phyloP scores from a whole-genome alignment of 2,329 filamentous ascomycete species.

The Alternaria conjuncta region DNA sequence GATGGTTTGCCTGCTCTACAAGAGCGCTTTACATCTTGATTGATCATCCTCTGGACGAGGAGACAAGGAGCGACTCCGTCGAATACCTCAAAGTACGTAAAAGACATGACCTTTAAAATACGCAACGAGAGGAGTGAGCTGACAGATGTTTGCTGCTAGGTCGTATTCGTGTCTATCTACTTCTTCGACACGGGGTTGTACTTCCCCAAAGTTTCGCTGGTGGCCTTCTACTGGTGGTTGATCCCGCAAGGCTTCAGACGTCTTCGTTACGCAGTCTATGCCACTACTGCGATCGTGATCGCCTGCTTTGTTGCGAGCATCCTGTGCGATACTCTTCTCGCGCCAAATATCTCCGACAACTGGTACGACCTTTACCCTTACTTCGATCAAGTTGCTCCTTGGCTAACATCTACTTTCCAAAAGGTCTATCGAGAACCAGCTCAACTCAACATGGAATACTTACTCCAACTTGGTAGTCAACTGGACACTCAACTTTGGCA shows the following conservation, averaged over 20 bases:
- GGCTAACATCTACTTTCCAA: not conserved
- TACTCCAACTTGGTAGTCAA: constrained; percentile 17
- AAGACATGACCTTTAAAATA: not conserved
- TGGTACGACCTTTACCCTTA: constrained; percentile 12
- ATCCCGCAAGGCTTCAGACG: constrained; percentile 26
- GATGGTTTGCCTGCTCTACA: constrained; percentile 25
- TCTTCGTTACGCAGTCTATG: constrained; percentile 24
- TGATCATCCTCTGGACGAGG: constrained; percentile 20
- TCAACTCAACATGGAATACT: constrained; percentile 27
- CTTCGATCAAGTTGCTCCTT: not conserved
- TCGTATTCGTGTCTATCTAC: constrained; percentile 25
- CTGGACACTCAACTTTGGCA: constrained; percentile 27
- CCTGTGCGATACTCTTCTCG: constrained; percentile 21
- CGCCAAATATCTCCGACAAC: constrained; percentile 21
- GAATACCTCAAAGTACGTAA: constrained; percentile 20
- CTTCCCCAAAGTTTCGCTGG: constrained; percentile 27
- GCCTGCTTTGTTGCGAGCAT: constrained; percentile 20
- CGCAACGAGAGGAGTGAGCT: not conserved
- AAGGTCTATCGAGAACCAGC: constrained; percentile 26
- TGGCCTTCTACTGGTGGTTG: constrained; percentile 35
- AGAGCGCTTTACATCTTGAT: constrained; percentile 23
- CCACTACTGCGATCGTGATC: constrained; percentile 9
- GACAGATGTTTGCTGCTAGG: constrained; percentile 4
- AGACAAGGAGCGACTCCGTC: constrained; percentile 22
- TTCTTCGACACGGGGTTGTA: constrained; percentile 32